A percentile compares a stretch with the other conserved stretches of the same genome.
Conservation (phyloP, 2,329 filamentous ascomycete genomes). For the Talaromyces sp. region DNA sequence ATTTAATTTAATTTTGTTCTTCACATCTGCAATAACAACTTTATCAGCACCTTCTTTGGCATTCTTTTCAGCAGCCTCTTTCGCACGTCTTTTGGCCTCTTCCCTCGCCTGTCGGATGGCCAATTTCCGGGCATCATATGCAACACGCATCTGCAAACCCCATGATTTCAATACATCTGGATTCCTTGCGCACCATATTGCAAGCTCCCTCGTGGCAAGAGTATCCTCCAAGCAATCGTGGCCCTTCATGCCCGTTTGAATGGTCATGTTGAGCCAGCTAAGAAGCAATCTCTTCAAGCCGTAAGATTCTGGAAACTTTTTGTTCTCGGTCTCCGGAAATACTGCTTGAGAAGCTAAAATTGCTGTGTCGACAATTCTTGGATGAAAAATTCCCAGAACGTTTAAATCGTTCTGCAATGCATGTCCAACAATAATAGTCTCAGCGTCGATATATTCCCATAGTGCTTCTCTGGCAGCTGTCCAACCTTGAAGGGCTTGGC, state of each 20-base stretch:
- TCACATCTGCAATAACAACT: not conserved
- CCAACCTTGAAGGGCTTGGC: conserved; percentile 42
- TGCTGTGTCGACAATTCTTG: conserved; percentile 45
- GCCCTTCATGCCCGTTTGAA: conserved; percentile 36
- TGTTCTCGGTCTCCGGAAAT: not conserved
- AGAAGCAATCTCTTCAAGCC: conserved; percentile 1
- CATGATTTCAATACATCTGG: conserved; percentile 34
- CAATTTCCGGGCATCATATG: not conserved
- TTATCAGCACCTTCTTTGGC: not conserved
- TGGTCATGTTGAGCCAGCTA: conserved; percentile 37
- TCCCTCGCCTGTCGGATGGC: not conserved
- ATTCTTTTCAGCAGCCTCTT: not conserved
- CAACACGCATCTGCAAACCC: conserved; percentile 22
- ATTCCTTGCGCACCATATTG: conserved; percentile 47
- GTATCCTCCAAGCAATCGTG: conserved; percentile 53
- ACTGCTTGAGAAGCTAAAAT: conserved; percentile 40
- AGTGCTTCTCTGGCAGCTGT: conserved; percentile 42
- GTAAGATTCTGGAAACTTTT: conserved; percentile 11
- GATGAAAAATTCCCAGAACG: conserved; percentile 44
- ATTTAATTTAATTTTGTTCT: not conserved
- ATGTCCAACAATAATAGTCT: conserved; percentile 52
- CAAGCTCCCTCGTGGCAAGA: conserved; percentile 49
- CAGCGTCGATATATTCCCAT: conserved; percentile 40
- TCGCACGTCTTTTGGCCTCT: not conserved
- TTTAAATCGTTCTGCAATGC: conserved; percentile 46